These are phyloP conservation scores for Xylariaceae sp. DNA, from an alignment of 2,329 filamentous ascomycete genomes.

Conservation along the genomic window DNA sequence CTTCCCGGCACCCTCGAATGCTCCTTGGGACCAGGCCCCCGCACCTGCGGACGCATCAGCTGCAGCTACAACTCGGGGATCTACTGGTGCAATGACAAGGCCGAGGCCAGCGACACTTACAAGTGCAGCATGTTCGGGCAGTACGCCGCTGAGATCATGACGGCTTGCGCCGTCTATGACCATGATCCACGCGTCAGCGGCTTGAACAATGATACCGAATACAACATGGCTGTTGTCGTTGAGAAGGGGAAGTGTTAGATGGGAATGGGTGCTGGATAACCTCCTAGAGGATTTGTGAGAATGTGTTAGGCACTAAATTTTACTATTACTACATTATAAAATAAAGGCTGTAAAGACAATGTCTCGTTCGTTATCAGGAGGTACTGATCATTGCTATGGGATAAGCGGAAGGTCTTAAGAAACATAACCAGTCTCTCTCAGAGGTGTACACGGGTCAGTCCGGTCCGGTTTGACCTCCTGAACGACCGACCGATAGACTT, in stretches of 20 bases:
- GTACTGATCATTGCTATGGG: no score
- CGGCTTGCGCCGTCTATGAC: background rate
- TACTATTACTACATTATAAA: no score
- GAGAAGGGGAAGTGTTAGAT: no score
- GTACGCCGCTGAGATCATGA: background rate
- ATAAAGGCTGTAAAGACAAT: no score
- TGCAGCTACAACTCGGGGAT: constrained; percentile 8
- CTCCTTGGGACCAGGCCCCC: background rate
- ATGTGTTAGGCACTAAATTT: background rate
- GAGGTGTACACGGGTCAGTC: no score
- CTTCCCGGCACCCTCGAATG: background rate
- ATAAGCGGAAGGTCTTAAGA: no score
- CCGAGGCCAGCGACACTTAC: background rate
- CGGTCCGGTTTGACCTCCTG: no score
- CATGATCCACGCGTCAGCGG: background rate
- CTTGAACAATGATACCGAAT: background rate
- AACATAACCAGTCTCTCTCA: no score
- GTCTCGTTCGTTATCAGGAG: no score
- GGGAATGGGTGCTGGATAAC: background rate
- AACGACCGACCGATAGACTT: no score
- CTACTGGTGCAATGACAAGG: constrained; percentile 2
- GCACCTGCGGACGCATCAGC: constrained; percentile 8
- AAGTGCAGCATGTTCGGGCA: constrained; percentile 3
- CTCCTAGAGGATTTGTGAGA: background rate
- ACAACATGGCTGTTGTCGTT: background rate